Evolutionary conservation across 192 early-diverging fungal genomes (phyloP).

Genomic region (Coemansia sp.): DNA sequence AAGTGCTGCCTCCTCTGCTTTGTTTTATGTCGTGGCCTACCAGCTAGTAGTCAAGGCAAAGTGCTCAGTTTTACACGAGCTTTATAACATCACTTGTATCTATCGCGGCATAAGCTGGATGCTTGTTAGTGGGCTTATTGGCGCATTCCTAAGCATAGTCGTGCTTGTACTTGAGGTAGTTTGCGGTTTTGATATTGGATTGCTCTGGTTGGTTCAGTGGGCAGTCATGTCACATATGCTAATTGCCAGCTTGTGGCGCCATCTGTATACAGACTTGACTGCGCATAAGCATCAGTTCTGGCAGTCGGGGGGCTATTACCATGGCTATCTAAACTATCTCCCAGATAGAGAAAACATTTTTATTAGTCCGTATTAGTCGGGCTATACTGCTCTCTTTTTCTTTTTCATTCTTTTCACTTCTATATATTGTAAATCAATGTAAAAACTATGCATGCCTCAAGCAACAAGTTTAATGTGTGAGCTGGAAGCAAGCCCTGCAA

Average conservation of each 20-base stretch:
- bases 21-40: background rate
- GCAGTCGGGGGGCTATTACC: background rate
- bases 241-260: conserved; percentile 19
- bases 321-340: background rate
- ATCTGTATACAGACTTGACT: conserved; percentile 1
- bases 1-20: background rate
- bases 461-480: too few relatives aligned
- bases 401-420: too few relatives aligned
- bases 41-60: background rate
- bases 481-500: too few relatives aligned
- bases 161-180: conserved; percentile 3
- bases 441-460: background rate
- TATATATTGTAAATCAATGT: background rate
- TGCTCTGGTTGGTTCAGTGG: conserved; percentile 28
- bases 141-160: conserved; percentile 1
- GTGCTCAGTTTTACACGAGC: conserved; percentile 5
- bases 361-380: background rate
- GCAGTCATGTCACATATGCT: conserved; percentile 19
- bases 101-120: conserved; percentile 29
- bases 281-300: conserved; percentile 23
- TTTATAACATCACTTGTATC: conserved; percentile 11
- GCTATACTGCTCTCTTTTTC: background rate
- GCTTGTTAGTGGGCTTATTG: conserved; percentile 6
- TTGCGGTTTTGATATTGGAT: background rate
- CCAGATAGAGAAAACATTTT: background rate